These are phyloP conservation scores for Paracoccidioides lutzii DNA, from an alignment of 2,329 filamentous ascomycete genomes.

Conservation along the genomic window DNA sequence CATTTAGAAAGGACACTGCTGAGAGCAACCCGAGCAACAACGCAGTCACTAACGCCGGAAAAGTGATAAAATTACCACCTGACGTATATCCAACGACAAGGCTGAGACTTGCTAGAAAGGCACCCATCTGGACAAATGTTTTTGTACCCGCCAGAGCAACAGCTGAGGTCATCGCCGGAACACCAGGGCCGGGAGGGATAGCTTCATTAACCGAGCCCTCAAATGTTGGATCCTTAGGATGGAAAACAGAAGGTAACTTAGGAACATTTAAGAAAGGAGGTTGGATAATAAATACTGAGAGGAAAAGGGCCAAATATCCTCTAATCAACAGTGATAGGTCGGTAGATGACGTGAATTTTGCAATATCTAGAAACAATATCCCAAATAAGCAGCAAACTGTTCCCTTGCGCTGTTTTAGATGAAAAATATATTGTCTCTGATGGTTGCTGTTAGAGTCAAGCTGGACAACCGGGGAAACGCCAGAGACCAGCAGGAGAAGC, in stretches of 20 bases:
- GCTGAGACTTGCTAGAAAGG: conserved; percentile 10
- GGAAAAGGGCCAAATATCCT: conserved; percentile 7
- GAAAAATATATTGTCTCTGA: neutral
- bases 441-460: neutral
- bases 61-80: neutral
- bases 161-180: neutral
- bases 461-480: conserved; percentile 1
- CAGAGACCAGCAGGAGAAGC: conserved; percentile 22
- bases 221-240: neutral
- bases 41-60: neutral
- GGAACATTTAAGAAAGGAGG: conserved; percentile 27
- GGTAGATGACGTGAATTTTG: neutral
- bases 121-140: conserved; percentile 1
- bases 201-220: neutral
- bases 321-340: neutral
- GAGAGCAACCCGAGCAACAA: neutral
- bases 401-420: conserved; percentile 4
- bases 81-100: conserved; percentile 17
- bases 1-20: conserved; percentile 22
- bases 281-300: conserved; percentile 36
- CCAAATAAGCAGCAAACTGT: conserved; percentile 2
- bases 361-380: conserved; percentile 5
- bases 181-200: neutral
- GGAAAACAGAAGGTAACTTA: neutral
- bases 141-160: conserved; percentile 20